Evolutionary conservation across 495 filamentous ascomycete genomes (phyloP), one percentile per base, ranked within the genome.

Genomic region (Podospora pseudoanserina): DNA sequence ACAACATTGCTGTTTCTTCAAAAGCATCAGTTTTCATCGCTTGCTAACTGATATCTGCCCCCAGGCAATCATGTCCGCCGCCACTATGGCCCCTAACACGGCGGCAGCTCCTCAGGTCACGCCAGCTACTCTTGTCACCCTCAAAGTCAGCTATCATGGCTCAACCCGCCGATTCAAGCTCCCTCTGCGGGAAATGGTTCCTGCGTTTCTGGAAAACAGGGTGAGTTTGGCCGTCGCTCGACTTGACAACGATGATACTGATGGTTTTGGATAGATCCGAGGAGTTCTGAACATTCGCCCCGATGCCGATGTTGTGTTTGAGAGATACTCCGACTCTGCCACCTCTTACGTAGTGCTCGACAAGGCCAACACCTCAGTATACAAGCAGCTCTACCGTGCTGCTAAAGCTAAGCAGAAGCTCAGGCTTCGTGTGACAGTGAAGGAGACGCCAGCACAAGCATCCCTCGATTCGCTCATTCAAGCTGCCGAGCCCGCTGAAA

Each of bases 371-470:
- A 78, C 84, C 1, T 83, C 90, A 27, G 91, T 97, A 65, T 98
- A 97, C 86, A 99, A 97, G 82, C 94, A 97, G 78, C 89, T 99
- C 54, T 93, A 93, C 77, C 91, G 95, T 71, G 95, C 95, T 75
- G 95, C 96, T 68, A 99, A 97, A 81, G 95, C 95, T 19, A 99
- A 99, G 86, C 88, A 93, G 66, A 99, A 97, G 89, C 89, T 99
- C 68, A 92, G 94, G 74, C 87, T 99, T 62, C 90, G 89, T 70
- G 92, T 90, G 60, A 93, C 87, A 19, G 76, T 82, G 49, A 76
- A 72, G 67, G 23, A 74, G 61, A 39, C 61, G 0, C 59, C 20
- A 28, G 59, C 30, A 4, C 16, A 61, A 18, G 59, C 26, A 30
- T 18, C 59, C 67, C 71, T 3, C 15, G 39, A 49, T 69, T 71